Conservation (phyloP, 2,329 filamentous ascomycete genomes). For the Fusarium luffae region DNA sequence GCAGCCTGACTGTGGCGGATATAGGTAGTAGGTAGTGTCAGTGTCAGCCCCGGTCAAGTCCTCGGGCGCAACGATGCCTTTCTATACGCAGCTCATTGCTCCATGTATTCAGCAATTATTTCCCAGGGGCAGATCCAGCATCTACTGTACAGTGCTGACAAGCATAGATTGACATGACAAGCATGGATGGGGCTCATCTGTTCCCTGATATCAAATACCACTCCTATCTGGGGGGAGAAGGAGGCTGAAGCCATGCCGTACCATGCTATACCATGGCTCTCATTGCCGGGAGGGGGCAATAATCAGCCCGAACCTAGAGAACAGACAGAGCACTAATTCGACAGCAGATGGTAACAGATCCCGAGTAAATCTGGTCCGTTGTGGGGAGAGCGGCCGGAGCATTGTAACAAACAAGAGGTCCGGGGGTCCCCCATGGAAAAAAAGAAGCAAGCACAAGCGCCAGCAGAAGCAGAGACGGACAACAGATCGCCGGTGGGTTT, state of each 20-base stretch:
- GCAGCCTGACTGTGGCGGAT: slow-evolving; percentile 27
- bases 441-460: slow-evolving; percentile 1
- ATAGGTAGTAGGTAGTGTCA: slow-evolving; percentile 12
- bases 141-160: slow-evolving; percentile 4
- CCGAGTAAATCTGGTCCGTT: slow-evolving; percentile 9
- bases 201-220: slow-evolving; percentile 23
- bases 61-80: slow-evolving; percentile 32
- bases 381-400: slow-evolving; percentile 8
- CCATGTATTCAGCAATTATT: slow-evolving; percentile 1
- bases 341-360: slow-evolving; percentile 3
- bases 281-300: slow-evolving; percentile 2
- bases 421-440: slow-evolving; percentile 5
- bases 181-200: slow-evolving; percentile 20
- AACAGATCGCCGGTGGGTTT: slow-evolving; percentile 34
- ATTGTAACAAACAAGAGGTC: slow-evolving; percentile 22
- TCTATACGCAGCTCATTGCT: slow-evolving; percentile 32
- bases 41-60: slow-evolving; percentile 24
- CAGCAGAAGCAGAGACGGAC: slow-evolving; percentile 8
- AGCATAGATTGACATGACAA: slow-evolving; percentile 13
- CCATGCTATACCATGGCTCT: slow-evolving; percentile 3
- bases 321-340: slow-evolving; percentile 5
- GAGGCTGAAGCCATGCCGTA: slow-evolving; percentile 14
- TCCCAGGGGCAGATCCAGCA: slow-evolving; percentile 33
- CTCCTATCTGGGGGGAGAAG: slow-evolving; percentile 10
- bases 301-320: slow-evolving; percentile 1